phyloP scores from a whole-genome alignment of 257 asterid species.

The Verbena officinalis region DNA sequence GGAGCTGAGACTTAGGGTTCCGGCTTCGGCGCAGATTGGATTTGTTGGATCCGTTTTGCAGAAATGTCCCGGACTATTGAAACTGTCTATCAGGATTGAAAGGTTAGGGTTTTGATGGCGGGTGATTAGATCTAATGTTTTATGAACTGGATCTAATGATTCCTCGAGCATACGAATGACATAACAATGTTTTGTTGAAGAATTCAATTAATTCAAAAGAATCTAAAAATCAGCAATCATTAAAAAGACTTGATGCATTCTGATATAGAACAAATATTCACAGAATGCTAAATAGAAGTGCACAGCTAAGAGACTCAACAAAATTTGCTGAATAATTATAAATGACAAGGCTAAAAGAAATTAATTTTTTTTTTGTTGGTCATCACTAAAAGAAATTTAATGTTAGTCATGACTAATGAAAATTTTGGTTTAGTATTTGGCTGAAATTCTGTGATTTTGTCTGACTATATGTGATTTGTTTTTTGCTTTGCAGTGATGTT shows the following conservation, averaged over 20 bases:
- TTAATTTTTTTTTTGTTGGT: conserved; percentile 11
- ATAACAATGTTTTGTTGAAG: conserved; percentile 13
- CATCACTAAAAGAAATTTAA: background rate
- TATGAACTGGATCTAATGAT: conserved; percentile 25
- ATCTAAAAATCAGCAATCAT: background rate
- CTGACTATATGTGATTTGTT: conserved; percentile 22
- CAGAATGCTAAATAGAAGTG: conserved; percentile 1
- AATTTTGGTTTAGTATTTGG: conserved; percentile 11
- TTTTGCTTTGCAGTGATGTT: conserved; percentile 70
- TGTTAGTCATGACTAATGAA: background rate
- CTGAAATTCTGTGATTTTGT: conserved; percentile 18
- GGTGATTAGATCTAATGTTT: conserved; percentile 40
- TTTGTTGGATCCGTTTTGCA: conserved; percentile 85
- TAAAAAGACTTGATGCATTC: conserved; percentile 5
- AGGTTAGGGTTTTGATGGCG: conserved; percentile 56
- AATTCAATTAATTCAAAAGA: background rate
- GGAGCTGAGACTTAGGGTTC: conserved; percentile 85
- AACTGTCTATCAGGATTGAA: conserved; percentile 74
- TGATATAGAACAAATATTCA: background rate
- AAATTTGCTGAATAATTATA: background rate
- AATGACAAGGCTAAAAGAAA: too few relatives aligned
- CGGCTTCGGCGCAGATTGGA: conserved; percentile 75
- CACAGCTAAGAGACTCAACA: background rate
- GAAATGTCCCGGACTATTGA: conserved; percentile 76
- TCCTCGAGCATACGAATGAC: background rate